phyloP scores from a whole-genome alignment of 1,139 yeast genomes.

The Yamadazyma dendronema region DNA sequence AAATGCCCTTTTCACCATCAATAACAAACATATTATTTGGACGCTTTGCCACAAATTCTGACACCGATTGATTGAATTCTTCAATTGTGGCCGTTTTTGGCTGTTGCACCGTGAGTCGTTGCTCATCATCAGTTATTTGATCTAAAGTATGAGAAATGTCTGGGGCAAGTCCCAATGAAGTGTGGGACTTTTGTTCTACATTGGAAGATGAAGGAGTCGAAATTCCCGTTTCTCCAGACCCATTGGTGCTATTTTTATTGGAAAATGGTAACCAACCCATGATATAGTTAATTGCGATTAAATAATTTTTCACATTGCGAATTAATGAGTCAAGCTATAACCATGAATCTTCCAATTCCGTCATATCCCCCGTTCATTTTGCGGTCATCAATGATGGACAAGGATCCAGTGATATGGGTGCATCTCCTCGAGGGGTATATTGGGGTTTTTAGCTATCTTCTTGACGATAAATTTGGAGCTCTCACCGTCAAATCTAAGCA shows the following conservation, averaged over 20 bases:
- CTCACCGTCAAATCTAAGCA: conserved; percentile 55
- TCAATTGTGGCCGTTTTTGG: conserved; percentile 8
- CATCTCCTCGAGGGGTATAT: conserved; percentile 67
- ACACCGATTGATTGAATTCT: conserved; percentile 15
- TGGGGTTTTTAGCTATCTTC: conserved; percentile 44
- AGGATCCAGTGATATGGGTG: conserved; percentile 81
- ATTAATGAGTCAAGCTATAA: background rate
- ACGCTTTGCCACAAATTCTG: conserved; percentile 20
- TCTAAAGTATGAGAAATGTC: conserved; percentile 40
- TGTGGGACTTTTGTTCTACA: background rate
- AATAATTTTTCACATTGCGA: background rate
- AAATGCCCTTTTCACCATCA: conserved; percentile 42
- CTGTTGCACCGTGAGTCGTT: conserved; percentile 17
- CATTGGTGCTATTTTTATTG: background rate
- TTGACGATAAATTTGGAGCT: conserved; percentile 30
- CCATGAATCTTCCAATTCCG: conserved; percentile 38
- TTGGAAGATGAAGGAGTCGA: too few relatives aligned
- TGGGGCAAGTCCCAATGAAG: conserved; percentile 11
- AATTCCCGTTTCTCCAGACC: too few relatives aligned
- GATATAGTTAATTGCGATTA: background rate
- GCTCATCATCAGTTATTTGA: conserved; percentile 25
- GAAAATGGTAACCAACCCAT: conserved; percentile 16
- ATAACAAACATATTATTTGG: conserved; percentile 40
- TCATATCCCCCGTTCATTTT: conserved; percentile 72
- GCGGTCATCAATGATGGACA: conserved; percentile 70